Percentiles rank a stretch among this genome's conserved stretches.
These are phyloP conservation scores for Juglanconis oblonga DNA, from an alignment of 2,329 filamentous ascomycete genomes.

Conservation along the genomic window DNA sequence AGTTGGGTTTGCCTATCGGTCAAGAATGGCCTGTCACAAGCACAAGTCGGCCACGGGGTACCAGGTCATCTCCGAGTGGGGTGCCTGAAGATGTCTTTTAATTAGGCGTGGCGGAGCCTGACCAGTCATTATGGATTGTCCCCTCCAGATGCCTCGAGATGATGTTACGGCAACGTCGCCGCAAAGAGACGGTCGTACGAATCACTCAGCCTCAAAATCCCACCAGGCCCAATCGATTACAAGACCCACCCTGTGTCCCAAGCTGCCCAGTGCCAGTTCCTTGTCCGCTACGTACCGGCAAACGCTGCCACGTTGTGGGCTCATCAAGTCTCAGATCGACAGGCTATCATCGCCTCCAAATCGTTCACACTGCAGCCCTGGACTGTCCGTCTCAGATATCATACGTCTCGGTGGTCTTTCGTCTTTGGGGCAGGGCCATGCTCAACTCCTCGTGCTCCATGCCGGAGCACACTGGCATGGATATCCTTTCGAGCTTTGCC, in stretches of 20 bases:
- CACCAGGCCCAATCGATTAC: neutral
- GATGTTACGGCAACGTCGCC: neutral
- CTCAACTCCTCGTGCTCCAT: neutral
- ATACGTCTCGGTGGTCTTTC: neutral
- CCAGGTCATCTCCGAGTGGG: neutral
- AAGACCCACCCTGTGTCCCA: neutral
- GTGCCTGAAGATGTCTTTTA: neutral
- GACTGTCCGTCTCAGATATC: neutral
- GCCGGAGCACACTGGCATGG: neutral
- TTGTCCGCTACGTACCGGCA: neutral
- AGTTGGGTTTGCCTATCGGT: neutral
- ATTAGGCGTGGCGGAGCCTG: neutral
- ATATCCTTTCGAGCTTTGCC: neutral
- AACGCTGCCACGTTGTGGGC: neutral
- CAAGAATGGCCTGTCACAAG: neutral
- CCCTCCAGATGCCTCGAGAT: neutral
- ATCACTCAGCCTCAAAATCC: conserved; percentile 6
- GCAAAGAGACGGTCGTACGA: neutral
- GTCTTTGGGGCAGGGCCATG: neutral
- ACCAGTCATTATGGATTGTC: neutral
- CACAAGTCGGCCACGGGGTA: neutral
- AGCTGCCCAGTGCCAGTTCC: neutral
- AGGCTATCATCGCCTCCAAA: neutral
- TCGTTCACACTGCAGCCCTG: neutral
- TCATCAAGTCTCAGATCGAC: neutral